Conservation (phyloP, 768 basidiomycete species). For the Mycena vulgaris region DNA sequence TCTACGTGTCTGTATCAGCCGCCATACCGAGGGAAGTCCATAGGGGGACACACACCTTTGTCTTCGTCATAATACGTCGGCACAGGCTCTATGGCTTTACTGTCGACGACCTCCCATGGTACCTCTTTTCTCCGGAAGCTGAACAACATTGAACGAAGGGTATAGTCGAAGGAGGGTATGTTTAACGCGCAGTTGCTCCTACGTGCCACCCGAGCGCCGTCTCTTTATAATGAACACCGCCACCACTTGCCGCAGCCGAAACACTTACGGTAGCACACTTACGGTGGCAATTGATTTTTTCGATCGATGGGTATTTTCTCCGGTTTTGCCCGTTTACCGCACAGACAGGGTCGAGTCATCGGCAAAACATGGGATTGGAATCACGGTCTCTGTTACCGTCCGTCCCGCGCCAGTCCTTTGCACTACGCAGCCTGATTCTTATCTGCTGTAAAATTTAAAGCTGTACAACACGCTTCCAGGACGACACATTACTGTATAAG, state of each 20-base stretch:
- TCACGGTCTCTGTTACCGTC: too few species aligned
- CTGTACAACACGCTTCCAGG: too few species aligned
- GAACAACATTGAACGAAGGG: slow-evolving; percentile 50
- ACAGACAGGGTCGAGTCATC: too few species aligned
- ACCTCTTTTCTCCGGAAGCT: slow-evolving; percentile 69
- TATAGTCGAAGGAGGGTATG: neutral
- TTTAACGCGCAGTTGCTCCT: neutral
- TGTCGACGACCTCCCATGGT: slow-evolving; percentile 87
- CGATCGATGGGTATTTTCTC: too few species aligned
- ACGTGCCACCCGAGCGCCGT: too few species aligned
- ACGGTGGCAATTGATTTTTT: too few species aligned
- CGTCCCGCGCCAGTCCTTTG: too few species aligned
- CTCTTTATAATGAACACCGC: slow-evolving; percentile 27
- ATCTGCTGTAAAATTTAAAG: too few species aligned
- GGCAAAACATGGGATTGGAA: too few species aligned
- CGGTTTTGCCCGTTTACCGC: too few species aligned
- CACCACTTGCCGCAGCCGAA: slow-evolving; percentile 11
- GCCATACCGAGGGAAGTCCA: neutral
- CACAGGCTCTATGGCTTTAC: slow-evolving; percentile 74
- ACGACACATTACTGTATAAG: too few species aligned
- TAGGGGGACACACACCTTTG: slow-evolving; percentile 56
- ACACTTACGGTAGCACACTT: slow-evolving; percentile 6
- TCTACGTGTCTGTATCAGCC: slow-evolving; percentile 55
- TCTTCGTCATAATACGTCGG: slow-evolving; percentile 75
- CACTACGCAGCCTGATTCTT: too few species aligned